These are phyloP conservation scores for Remersonia thermophila DNA, from an alignment of 2,329 filamentous ascomycete species.

Conservation along the genomic window DNA sequence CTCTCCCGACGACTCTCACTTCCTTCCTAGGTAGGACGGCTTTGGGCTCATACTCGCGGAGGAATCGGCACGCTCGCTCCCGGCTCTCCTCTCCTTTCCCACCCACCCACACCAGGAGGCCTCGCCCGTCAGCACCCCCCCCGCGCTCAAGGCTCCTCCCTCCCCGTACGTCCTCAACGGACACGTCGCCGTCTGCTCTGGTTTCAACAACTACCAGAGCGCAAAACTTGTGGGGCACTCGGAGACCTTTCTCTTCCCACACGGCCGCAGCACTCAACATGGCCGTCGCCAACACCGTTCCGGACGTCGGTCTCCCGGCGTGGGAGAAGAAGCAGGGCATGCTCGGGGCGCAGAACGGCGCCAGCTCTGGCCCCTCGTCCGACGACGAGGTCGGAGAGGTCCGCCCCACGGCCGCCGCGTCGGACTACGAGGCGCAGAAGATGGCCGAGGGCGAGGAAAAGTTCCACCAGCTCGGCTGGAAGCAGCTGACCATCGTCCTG, in stretches of 20 bases:
- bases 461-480: slow-evolving; percentile 44
- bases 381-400: slow-evolving; percentile 15
- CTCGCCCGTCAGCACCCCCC: too few species aligned
- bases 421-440: slow-evolving; percentile 35
- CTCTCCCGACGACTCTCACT: too few species aligned
- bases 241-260: background rate
- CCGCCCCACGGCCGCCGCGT: slow-evolving; percentile 6
- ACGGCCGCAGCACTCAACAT: slow-evolving; percentile 1
- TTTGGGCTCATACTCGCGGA: too few species aligned
- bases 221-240: slow-evolving; percentile 1
- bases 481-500: slow-evolving; percentile 41
- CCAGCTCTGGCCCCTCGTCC: background rate
- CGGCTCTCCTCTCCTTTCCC: too few species aligned
- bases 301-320: background rate
- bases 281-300: slow-evolving; percentile 4
- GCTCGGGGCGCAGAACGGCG: slow-evolving; percentile 1
- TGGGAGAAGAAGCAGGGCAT: slow-evolving; percentile 6
- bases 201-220: slow-evolving; percentile 6
- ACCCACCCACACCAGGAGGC: too few species aligned
- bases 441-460: slow-evolving; percentile 32
- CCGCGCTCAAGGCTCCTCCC: too few species aligned
- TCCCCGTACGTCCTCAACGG: too few species aligned
- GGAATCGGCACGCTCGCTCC: too few species aligned
- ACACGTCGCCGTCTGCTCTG: too few species aligned
- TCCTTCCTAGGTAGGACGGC: too few species aligned